These are phyloP conservation scores for Bothriochloa decipiens DNA, from an alignment of 176 grass and related monocot genomes.

Conservation along the genomic window DNA sequence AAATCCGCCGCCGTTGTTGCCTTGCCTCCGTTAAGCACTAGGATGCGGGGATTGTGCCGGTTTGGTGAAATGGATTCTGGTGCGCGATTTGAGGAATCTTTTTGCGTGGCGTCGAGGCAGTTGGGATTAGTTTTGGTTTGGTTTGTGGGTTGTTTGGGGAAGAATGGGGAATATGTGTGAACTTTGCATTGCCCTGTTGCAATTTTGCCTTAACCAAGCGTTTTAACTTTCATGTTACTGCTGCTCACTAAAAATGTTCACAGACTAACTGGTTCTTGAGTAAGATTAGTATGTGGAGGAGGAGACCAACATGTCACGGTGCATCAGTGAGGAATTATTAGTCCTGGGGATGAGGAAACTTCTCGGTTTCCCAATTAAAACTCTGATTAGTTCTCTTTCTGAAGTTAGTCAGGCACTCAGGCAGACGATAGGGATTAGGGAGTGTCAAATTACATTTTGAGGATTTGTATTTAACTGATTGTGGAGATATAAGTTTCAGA, in stretches of 20 bases:
- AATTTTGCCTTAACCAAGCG: neutral
- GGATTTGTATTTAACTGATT: neutral
- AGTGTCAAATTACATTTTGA: neutral
- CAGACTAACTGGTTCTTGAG: neutral
- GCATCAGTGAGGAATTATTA: neutral
- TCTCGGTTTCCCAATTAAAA: neutral
- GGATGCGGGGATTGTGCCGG: conserved; percentile 1
- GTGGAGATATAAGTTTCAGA: neutral
- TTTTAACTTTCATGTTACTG: neutral
- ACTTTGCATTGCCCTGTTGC: neutral
- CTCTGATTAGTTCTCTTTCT: neutral
- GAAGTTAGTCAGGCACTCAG: neutral
- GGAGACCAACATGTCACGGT: neutral
- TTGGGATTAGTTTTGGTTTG: neutral
- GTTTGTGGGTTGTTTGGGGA: neutral
- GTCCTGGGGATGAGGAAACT: neutral
- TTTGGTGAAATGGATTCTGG: neutral
- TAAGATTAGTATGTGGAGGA: neutral
- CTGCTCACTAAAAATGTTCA: neutral
- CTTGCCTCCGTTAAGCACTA: neutral
- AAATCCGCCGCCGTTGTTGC: conserved; percentile 10
- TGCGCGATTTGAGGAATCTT: conserved; percentile 20
- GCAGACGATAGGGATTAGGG: neutral
- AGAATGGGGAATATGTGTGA: conserved; percentile 4
- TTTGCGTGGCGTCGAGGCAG: neutral